A percentile compares a stretch with the other conserved stretches of the same genome.
Conservation (phyloP, 352 stramenopile species). For the Globisporangium takayamanum region DNA sequence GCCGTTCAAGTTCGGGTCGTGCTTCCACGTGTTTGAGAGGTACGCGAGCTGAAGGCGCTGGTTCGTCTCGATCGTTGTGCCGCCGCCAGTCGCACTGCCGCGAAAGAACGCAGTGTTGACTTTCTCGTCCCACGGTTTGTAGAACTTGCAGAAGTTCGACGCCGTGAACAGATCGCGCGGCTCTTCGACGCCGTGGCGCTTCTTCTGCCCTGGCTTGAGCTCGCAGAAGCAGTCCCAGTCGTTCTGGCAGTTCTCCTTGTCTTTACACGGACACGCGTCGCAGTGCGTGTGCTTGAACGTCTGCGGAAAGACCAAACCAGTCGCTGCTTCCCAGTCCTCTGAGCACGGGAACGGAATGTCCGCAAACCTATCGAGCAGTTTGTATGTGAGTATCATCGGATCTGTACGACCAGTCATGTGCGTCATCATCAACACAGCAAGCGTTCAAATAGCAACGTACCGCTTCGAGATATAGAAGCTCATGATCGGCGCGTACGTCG, state of each 20-base stretch:
- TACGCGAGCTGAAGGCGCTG: slow-evolving; percentile 92
- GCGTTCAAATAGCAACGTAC: slow-evolving; percentile 10
- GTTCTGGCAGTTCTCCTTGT: slow-evolving; percentile 65
- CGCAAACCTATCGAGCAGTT: slow-evolving; percentile 69
- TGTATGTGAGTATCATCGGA: not conserved
- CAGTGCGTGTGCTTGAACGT: slow-evolving; percentile 88
- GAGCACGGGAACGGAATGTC: slow-evolving; percentile 98
- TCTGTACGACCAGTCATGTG: not conserved
- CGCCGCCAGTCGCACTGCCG: slow-evolving; percentile 93
- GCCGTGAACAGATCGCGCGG: slow-evolving; percentile 95
- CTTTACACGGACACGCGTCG: slow-evolving; percentile 59
- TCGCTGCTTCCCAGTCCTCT: slow-evolving; percentile 92
- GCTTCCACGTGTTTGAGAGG: slow-evolving; percentile 92
- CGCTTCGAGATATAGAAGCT: slow-evolving; percentile 95
- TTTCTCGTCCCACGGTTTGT: slow-evolving; percentile 94
- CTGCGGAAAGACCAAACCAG: slow-evolving; percentile 87
- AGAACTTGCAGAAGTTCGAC: slow-evolving; percentile 96
- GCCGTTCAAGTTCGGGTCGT: slow-evolving; percentile 84
- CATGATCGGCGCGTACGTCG: slow-evolving; percentile 95
- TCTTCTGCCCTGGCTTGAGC: slow-evolving; percentile 39
- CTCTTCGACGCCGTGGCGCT: slow-evolving; percentile 68
- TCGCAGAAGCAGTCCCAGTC: slow-evolving; percentile 79
- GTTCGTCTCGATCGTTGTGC: slow-evolving; percentile 95
- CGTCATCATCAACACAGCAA: not conserved
- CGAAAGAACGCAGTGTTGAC: slow-evolving; percentile 97